phyloP scores from a whole-genome alignment of 768 basidiomycete genomes.

The Rhizopogon vesiculosus region DNA sequence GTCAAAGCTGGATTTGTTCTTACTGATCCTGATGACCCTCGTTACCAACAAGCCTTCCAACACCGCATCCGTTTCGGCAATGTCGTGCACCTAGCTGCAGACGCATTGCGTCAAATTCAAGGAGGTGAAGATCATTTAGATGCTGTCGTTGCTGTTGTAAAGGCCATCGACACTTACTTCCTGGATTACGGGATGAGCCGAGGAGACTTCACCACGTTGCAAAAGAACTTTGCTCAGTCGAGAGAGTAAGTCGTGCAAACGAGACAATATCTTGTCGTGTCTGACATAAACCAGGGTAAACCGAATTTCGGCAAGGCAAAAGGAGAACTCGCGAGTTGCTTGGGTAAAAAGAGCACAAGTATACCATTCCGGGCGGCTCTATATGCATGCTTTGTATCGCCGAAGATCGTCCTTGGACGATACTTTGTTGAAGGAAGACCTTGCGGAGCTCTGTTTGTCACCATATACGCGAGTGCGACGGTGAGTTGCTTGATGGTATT shows the following conservation, averaged over 20 bases:
- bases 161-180: slow-evolving; percentile 72
- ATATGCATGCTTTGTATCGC: slow-evolving; percentile 74
- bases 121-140: slow-evolving; percentile 84
- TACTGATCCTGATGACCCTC: slow-evolving; percentile 65
- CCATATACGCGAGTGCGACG: slow-evolving; percentile 75
- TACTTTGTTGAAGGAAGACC: slow-evolving; percentile 50
- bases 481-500: slow-evolving; percentile 31
- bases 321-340: slow-evolving; percentile 68
- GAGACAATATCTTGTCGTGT: background rate
- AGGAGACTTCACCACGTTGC: slow-evolving; percentile 54
- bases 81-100: slow-evolving; percentile 63
- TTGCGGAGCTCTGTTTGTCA: slow-evolving; percentile 73
- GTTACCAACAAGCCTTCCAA: slow-evolving; percentile 58
- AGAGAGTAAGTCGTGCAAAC: slow-evolving; percentile 17
- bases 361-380: slow-evolving; percentile 71
- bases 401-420: slow-evolving; percentile 73
- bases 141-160: slow-evolving; percentile 67
- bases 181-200: slow-evolving; percentile 65
- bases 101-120: slow-evolving; percentile 52
- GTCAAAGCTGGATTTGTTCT: slow-evolving; percentile 75
- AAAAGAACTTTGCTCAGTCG: slow-evolving; percentile 38
- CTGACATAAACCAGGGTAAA: slow-evolving; percentile 40
- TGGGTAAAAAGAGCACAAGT: slow-evolving; percentile 76
- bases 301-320: slow-evolving; percentile 67
- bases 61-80: slow-evolving; percentile 64